Evolutionary conservation across 352 stramenopile genomes (phyloP).

Genomic region (Pythium monospermum): DNA sequence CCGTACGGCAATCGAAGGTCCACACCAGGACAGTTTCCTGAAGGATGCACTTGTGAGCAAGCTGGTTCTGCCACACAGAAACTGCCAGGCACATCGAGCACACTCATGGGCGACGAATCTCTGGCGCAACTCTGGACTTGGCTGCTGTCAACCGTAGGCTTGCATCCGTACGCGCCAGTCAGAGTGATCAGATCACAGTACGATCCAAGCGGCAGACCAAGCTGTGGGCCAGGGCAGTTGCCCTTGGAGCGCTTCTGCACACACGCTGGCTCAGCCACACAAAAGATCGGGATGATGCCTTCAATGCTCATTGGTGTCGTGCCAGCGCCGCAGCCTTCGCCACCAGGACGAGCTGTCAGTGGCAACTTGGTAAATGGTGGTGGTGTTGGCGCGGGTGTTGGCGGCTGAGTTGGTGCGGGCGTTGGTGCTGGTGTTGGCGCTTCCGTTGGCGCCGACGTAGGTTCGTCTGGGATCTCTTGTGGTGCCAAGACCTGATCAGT

Average conservation of each 20-base stretch:
- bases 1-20: no score
- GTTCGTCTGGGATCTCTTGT: background rate
- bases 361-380: background rate
- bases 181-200: conserved; percentile 30
- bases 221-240: conserved; percentile 33
- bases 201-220: conserved; percentile 33
- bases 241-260: conserved; percentile 27
- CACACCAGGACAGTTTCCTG: no score
- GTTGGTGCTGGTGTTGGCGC: background rate
- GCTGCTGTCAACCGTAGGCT: no score
- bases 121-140: no score
- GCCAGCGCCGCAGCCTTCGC: background rate
- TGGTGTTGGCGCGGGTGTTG: background rate
- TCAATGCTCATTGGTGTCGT: conserved; percentile 22
- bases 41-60: no score
- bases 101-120: no score
- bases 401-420: background rate
- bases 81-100: no score
- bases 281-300: conserved; percentile 26
- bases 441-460: background rate
- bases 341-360: background rate
- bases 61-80: no score
- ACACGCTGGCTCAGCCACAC: conserved; percentile 31
- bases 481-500: no score
- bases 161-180: conserved; percentile 44